Conservation (phyloP, 768 basidiomycete genomes). For the Naganishia randhawae region DNA sequence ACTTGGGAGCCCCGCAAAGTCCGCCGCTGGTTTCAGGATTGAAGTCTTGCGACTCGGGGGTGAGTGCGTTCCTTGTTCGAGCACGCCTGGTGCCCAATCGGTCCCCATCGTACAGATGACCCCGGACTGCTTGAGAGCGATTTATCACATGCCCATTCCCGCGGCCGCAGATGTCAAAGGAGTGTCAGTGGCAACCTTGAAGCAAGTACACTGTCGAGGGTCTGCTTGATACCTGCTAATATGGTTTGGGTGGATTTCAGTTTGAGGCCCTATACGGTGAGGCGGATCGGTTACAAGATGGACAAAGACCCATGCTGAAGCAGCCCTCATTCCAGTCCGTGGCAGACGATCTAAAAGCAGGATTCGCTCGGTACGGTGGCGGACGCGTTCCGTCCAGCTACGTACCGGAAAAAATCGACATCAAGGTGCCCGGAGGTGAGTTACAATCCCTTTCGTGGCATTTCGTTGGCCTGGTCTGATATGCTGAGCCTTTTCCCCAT, state of each 20-base stretch:
- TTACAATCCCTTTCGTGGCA: too few relatives aligned
- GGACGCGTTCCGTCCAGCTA: neutral
- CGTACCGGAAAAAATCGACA: slow-evolving; percentile 18
- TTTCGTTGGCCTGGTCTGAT: too few relatives aligned
- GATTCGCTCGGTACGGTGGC: slow-evolving; percentile 6
- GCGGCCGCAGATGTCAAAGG: neutral
- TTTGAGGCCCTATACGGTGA: slow-evolving; percentile 5
- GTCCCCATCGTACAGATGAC: neutral
- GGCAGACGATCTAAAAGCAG: slow-evolving; percentile 1
- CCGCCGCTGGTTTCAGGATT: slow-evolving; percentile 5
- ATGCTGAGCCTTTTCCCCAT: neutral
- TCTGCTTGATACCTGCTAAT: neutral
- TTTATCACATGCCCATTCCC: slow-evolving; percentile 17
- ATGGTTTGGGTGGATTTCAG: neutral
- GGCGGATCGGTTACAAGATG: neutral
- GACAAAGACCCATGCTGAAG: too few relatives aligned
- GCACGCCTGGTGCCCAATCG: neutral
- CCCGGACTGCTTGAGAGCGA: slow-evolving; percentile 14
- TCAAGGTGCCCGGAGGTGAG: slow-evolving; percentile 15
- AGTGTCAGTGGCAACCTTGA: neutral
- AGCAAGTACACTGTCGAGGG: neutral
- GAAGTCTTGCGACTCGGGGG: neutral
- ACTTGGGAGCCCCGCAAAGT: neutral
- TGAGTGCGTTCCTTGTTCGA: neutral
- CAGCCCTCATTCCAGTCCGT: neutral